A percentile compares a stretch with the other conserved stretches of the same genome.
Evolutionary conservation across 192 early-diverging fungal species (phyloP).

Genomic region (Funneliformis geosporum): DNA sequence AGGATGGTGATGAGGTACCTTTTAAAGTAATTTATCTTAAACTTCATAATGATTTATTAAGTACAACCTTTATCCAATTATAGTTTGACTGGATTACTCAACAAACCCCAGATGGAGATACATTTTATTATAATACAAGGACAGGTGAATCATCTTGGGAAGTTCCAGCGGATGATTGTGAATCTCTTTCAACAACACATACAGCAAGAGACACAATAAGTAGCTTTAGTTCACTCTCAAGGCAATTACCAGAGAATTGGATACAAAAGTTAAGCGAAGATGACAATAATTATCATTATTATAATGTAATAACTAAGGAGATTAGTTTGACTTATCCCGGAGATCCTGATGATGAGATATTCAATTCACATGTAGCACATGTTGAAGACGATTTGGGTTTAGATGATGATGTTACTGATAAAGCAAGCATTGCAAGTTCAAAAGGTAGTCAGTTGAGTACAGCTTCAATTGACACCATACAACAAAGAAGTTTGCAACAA

Average conservation of each 20-base stretch:
- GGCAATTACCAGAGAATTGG: constrained; percentile 33
- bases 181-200: neutral
- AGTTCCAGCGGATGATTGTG: constrained; percentile 5
- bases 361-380: neutral
- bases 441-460: constrained; percentile 11
- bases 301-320: constrained; percentile 40
- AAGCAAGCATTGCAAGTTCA: constrained; percentile 21
- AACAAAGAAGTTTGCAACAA: constrained; percentile 8
- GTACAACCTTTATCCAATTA: neutral
- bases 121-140: constrained; percentile 50
- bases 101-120: constrained; percentile 46
- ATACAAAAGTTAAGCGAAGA: constrained; percentile 35
- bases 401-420: neutral
- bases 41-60: neutral
- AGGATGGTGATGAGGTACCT: neutral
- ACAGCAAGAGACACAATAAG: neutral
- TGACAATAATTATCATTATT: constrained; percentile 43
- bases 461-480: neutral
- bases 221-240: neutral
- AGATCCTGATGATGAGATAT: neutral
- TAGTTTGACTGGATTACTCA: constrained; percentile 46
- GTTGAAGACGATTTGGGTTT: neutral
- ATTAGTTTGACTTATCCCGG: constrained; percentile 40
- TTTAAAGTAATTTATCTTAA: neutral
- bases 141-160: constrained; percentile 50